Base-by-base conservation (phyloP, 768 basidiomycete species). In the Podaxis sp. region DNA sequence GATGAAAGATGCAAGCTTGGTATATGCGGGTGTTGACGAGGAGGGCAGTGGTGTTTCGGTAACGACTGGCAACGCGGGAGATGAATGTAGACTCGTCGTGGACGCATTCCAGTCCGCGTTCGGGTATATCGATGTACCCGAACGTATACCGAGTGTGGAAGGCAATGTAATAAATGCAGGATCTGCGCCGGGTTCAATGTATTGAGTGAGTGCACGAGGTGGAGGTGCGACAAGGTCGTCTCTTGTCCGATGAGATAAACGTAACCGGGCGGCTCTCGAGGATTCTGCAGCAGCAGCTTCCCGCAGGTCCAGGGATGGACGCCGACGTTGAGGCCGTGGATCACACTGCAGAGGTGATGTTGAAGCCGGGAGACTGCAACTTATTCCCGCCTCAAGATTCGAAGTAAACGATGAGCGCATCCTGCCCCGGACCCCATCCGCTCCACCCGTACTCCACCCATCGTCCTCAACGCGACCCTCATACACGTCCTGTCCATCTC, bases 151-250 rank as follows among this genome's bases (percentile, higher is more conserved):
- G 43, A 91, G 76, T 0, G 91, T 93, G 6, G 89, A 86, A 5
- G 91, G 91, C 1, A 93, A 73, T 11, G 77, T 67, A 52, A 93
- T 84, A 7, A 75, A 66, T n/a, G 79, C 75, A 13, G 66, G 56
- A n/a, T 86, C 83, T 27, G 81, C 74, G 3, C 79, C 76, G 9
- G 86, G 84, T 57, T 82, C 86, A 40, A 89, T 79, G 67, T 87
- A 91, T 71, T 90, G 87, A 1, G 91, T 92, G 40, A 93, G 69
- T 2, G 91, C 89, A 41, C 90, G 82, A 1, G 91, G 90, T 8
- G 91, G 81, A 27, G 86, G 89, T 0, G 90, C 75, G 57, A 92
- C 74, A 33, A 91, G 80, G 52, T 80, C 72, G 46, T 79, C 78
- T 25, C 87, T 82, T 49, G 79, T 76, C 57, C 82, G 82, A 51